phyloP scores from a whole-genome alignment of 352 stramenopile genomes.

The Lagenidium sp. region DNA sequence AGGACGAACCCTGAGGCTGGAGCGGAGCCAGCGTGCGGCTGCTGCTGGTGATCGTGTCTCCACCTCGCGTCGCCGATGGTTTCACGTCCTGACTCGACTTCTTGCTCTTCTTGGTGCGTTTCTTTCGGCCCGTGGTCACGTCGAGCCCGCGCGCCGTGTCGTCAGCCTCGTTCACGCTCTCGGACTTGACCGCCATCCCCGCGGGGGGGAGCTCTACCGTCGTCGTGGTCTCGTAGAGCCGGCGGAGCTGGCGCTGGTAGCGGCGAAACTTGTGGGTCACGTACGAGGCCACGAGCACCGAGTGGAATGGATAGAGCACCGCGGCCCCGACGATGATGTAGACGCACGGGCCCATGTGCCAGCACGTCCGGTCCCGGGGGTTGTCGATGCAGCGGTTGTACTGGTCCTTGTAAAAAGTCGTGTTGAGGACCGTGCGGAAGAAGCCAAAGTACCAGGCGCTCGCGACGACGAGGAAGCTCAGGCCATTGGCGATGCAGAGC shows the following conservation, averaged over 20 bases:
- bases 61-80: too few species aligned
- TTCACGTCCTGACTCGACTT: background rate
- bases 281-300: slow-evolving; percentile 49
- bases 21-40: background rate
- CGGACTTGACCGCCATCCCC: background rate
- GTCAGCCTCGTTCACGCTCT: background rate
- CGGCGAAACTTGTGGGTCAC: slow-evolving; percentile 51
- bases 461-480: slow-evolving; percentile 31
- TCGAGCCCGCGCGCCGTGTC: background rate
- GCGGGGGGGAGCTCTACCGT: slow-evolving; percentile 28
- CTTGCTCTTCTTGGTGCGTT: background rate
- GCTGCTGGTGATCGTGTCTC: background rate
- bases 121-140: background rate
- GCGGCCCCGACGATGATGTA: slow-evolving; percentile 45
- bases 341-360: slow-evolving; percentile 51
- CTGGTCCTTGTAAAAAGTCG: slow-evolving; percentile 77
- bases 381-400: slow-evolving; percentile 65
- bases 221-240: slow-evolving; percentile 40
- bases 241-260: slow-evolving; percentile 29
- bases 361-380: slow-evolving; percentile 41
- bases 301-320: slow-evolving; percentile 48
- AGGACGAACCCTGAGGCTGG: background rate
- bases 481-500: slow-evolving; percentile 50
- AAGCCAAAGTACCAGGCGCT: slow-evolving; percentile 65
- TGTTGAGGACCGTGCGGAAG: slow-evolving; percentile 46